A percentile compares a stretch with the other conserved stretches of the same genome.
phyloP scores from a whole-genome alignment of 352 stramenopile species.

The Phytophthora sp. region DNA sequence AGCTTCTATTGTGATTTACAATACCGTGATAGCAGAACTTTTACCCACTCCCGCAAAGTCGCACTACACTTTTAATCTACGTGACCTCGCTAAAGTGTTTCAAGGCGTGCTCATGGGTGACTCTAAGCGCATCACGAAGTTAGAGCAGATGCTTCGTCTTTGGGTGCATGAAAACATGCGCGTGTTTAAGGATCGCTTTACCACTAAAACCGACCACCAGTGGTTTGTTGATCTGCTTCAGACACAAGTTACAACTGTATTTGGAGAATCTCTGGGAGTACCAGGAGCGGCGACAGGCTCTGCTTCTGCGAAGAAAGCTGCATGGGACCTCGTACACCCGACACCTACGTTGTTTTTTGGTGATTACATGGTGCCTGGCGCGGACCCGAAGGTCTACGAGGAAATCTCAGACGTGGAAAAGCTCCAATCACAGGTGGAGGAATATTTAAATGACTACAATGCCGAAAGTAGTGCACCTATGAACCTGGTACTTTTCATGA shows the following conservation, averaged over 20 bases:
- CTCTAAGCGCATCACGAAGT: slow-evolving; percentile 66
- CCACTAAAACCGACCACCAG: slow-evolving; percentile 66
- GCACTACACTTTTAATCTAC: slow-evolving; percentile 91
- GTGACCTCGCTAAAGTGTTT: slow-evolving; percentile 90
- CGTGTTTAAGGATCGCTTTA: slow-evolving; percentile 90
- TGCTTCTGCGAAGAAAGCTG: slow-evolving; percentile 37
- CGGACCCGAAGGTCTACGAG: slow-evolving; percentile 92
- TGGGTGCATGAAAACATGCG: slow-evolving; percentile 89
- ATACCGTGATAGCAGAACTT: slow-evolving; percentile 81
- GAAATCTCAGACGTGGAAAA: slow-evolving; percentile 90
- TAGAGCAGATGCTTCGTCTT: slow-evolving; percentile 75
- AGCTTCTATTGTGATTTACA: slow-evolving; percentile 84
- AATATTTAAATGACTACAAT: slow-evolving; percentile 91
- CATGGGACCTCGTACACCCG: slow-evolving; percentile 73
- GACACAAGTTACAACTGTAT: slow-evolving; percentile 57
- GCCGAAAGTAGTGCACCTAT: slow-evolving; percentile 86
- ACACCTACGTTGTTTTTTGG: slow-evolving; percentile 81
- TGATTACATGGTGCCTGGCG: slow-evolving; percentile 93
- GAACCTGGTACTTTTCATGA: slow-evolving; percentile 91
- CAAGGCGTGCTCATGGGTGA: slow-evolving; percentile 88
- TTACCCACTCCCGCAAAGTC: slow-evolving; percentile 85
- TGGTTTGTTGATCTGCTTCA: slow-evolving; percentile 83
- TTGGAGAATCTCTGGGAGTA: slow-evolving; percentile 53
- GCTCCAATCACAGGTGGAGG: slow-evolving; percentile 77
- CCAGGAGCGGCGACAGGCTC: slow-evolving; percentile 6